Base-by-base conservation (phyloP, 179 eudicot species). In the Vitellaria paradoxa region DNA sequence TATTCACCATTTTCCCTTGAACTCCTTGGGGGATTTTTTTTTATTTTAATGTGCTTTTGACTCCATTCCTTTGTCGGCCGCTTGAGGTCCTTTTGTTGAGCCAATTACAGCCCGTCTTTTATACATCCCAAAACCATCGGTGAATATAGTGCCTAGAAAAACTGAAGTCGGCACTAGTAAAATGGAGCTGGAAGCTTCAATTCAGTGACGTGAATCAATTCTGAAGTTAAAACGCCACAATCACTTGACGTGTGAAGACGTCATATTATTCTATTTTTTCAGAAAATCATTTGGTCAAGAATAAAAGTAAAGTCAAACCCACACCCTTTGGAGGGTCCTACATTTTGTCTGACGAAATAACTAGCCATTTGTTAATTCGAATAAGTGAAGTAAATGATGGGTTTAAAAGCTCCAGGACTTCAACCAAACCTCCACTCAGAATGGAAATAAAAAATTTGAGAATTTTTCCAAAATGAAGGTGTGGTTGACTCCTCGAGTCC, bases 401-500 rank as follows among this genome's bases (percentile, higher is more conserved):
- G 15, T 17, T 79, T 30, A 47, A 40, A 50, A n/a, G 68, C 47
- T 57, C 45, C 64, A 46, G 11, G 9, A 40, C 17, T 66, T 2
- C 17, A 37, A 3, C 45, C 50, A 30, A 30, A 30, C 9, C 63
- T 26, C 40, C 68, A 74, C 45, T 23, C 37, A 14, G 17, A 47
- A 12, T 71, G 76, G 64, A 78, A 55, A 30, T 70, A 17, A 77
- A 55, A 11, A 69, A 73, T 59, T 63, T 7, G 46, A 61, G 71
- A n/a, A 12, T 68, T 68, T 20, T 74, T 52, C 46, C 12, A 74
- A 62, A 72, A 70, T 60, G 74, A 59, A 70, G 70, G 11, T 24
- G 50, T 80, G 65, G 79, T 81, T 75, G 78, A 82, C 59, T 84
- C 86, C 86, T 55, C 17, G 69, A 72, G 72, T 20, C 37, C 24